Evolutionary conservation across 345 rosid genomes (phyloP).

Genomic region (Arabidopsis thaliana): TAIR10.1 NC_003071.7:12267501-12268000

Average conservation of each 20-base stretch:
- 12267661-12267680: background rate
- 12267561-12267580: conserved; percentile 72
- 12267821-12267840: conserved; percentile 11
- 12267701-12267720: conserved; percentile 88
- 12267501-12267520: conserved; percentile 84
- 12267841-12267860: background rate
- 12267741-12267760: conserved; percentile 73
- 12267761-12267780: conserved; percentile 84
- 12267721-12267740: conserved; percentile 71
- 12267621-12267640: background rate
- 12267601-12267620: conserved; percentile 51
- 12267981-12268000: conserved; percentile 14
- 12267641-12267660: conserved; percentile 24
- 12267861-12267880: background rate
- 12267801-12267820: conserved; percentile 29
- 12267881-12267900: conserved; percentile 61
- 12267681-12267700: conserved; percentile 6
- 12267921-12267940: conserved; percentile 95
- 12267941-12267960: conserved; percentile 73
- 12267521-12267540: conserved; percentile 91
- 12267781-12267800: conserved; percentile 59
- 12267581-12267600: conserved; percentile 85
- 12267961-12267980: conserved; percentile 31
- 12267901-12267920: conserved; percentile 83
- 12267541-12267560: conserved; percentile 93